Percentiles rank a stretch among this genome's conserved stretches.
phyloP scores from a whole-genome alignment of 2,329 filamentous ascomycete species.

The Cladophialophora bantiana region DNA sequence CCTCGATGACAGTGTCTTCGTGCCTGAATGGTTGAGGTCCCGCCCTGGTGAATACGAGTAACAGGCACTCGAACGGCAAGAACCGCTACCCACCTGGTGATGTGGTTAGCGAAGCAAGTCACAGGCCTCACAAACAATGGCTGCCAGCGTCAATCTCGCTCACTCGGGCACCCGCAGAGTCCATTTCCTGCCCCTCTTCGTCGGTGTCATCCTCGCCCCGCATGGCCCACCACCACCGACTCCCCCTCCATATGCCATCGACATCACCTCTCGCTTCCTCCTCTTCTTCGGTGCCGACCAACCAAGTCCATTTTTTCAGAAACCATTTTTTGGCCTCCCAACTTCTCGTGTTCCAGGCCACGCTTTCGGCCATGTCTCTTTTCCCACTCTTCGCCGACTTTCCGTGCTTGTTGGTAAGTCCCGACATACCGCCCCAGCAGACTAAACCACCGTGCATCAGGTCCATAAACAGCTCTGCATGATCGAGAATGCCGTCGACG shows the following conservation, averaged over 20 bases:
- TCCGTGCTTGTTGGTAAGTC: conserved; percentile 9
- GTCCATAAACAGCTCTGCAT: conserved; percentile 49
- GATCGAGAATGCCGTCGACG: conserved; percentile 43
- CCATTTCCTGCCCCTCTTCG: conserved; percentile 20
- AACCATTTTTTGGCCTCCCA: conserved; percentile 58
- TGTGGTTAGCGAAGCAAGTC: not conserved
- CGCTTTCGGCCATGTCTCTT: conserved; percentile 41
- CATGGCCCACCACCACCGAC: conserved; percentile 37
- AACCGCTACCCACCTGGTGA: not conserved
- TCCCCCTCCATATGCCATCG: conserved; percentile 33
- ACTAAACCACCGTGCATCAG: conserved; percentile 47
- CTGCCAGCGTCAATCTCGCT: conserved; percentile 11
- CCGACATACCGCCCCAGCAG: conserved; percentile 47
- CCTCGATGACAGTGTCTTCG: not conserved
- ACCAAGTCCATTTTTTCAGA: conserved; percentile 51
- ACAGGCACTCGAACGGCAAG: not conserved
- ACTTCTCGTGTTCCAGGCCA: conserved; percentile 55
- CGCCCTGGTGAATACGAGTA: not conserved
- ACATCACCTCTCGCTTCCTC: conserved; percentile 33
- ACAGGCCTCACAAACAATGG: conserved; percentile 8
- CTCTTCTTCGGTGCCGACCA: conserved; percentile 38
- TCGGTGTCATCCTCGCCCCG: conserved; percentile 29
- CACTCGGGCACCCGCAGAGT: conserved; percentile 5
- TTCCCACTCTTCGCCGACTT: conserved; percentile 15
- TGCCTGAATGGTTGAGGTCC: not conserved